These are phyloP conservation scores for Cornus controversa DNA, from an alignment of 148 eudicot species.

Conservation along the genomic window DNA sequence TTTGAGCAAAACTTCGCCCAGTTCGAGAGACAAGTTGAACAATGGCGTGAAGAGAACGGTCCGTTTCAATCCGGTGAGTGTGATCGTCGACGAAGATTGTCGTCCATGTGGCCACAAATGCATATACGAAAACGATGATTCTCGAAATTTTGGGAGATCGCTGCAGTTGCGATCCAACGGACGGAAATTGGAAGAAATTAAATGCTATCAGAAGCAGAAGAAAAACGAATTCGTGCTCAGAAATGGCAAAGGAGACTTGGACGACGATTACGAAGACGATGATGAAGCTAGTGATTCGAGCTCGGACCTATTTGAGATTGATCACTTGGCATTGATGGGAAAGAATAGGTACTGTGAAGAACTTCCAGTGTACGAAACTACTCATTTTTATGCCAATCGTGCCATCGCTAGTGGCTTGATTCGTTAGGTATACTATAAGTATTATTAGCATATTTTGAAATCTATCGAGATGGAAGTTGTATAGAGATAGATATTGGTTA, in stretches of 20 bases:
- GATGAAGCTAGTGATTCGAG: constrained; percentile 71
- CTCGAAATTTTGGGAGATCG: constrained; percentile 12
- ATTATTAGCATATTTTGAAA: no score
- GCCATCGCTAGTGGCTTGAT: constrained; percentile 34
- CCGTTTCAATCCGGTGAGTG: constrained; percentile 58
- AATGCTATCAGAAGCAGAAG: constrained; percentile 16
- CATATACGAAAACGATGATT: constrained; percentile 18
- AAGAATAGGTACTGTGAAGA: constrained; percentile 44
- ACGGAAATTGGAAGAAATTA: constrained; percentile 24
- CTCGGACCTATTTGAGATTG: constrained; percentile 87
- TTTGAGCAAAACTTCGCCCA: constrained; percentile 40
- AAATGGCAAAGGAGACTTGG: constrained; percentile 2
- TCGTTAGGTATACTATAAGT: constrained; percentile 8
- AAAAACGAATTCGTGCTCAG: background rate
- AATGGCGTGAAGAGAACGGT: constrained; percentile 48
- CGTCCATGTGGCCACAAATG: constrained; percentile 54
- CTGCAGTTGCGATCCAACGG: constrained; percentile 12
- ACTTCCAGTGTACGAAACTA: constrained; percentile 81
- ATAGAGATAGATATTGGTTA: no score
- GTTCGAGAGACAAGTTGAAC: constrained; percentile 27
- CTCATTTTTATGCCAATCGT: constrained; percentile 38
- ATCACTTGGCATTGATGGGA: constrained; percentile 56
- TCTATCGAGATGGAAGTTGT: no score
- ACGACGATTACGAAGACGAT: constrained; percentile 34
- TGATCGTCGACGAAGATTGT: constrained; percentile 51